A percentile compares a stretch with the other conserved stretches of the same genome.
phyloP scores from a whole-genome alignment of 2,329 filamentous ascomycete genomes.

The Massarina eburnea region DNA sequence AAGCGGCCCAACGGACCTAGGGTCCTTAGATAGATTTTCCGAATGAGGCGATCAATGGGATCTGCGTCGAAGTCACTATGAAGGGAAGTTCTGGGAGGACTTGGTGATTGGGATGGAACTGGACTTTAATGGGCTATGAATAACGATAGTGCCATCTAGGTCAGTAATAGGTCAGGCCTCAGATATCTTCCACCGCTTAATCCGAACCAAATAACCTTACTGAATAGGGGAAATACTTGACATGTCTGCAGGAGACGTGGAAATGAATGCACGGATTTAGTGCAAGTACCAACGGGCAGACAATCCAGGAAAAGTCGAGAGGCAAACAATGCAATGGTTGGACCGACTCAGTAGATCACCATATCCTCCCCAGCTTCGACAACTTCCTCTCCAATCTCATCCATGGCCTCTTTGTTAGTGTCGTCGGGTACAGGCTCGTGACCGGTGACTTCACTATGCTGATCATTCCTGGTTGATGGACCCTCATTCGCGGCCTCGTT shows the following conservation, averaged over 20 bases:
- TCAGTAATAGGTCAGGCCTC: too few species aligned
- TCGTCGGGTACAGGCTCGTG: conserved; percentile 36
- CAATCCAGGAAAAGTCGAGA: conserved; percentile 5
- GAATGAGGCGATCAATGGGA: too few species aligned
- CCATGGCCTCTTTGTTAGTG: conserved; percentile 53
- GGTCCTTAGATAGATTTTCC: background rate
- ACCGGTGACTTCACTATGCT: conserved; percentile 18
- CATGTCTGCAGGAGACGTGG: background rate
- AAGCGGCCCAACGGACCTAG: background rate
- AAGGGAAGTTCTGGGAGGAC: too few species aligned
- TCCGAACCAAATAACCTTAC: too few species aligned
- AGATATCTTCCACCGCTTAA: too few species aligned
- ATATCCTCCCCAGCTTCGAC: conserved; percentile 87
- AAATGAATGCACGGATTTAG: background rate
- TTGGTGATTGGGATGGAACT: too few species aligned
- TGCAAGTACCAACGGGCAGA: conserved; percentile 7
- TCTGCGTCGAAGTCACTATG: too few species aligned
- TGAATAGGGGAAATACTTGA: too few species aligned
- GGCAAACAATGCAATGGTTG: background rate
- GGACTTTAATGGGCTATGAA: too few species aligned
- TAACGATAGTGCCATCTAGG: too few species aligned
- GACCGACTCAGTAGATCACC: conserved; percentile 71
- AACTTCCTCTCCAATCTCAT: conserved; percentile 75
- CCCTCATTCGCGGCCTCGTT: conserved; percentile 21
- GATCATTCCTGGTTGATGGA: conserved; percentile 16